These are phyloP conservation scores for Sugiyamaella castrensis DNA, from an alignment of 1,139 yeast genomes.

Conservation along the genomic window DNA sequence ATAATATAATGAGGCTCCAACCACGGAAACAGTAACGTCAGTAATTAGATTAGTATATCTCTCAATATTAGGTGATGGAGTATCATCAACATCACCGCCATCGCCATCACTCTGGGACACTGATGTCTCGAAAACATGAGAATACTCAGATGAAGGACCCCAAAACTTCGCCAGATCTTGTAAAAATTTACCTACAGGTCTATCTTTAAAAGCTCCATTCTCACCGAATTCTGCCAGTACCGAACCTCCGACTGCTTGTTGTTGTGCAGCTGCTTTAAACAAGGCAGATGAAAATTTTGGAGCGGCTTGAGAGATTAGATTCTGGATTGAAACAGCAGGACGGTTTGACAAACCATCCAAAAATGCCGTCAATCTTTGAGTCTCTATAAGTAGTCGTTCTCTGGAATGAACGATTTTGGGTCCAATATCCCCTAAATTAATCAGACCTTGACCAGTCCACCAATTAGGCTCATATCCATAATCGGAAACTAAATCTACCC, in stretches of 20 bases:
- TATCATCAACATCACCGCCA: constrained; percentile 8
- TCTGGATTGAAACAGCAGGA: constrained; percentile 41
- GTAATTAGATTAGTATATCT: constrained; percentile 26
- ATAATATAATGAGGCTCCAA: constrained; percentile 27
- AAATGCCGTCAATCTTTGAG: constrained; percentile 46
- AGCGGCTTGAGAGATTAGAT: constrained; percentile 30
- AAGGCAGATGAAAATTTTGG: constrained; percentile 29
- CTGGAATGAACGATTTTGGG: constrained; percentile 19
- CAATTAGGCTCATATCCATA: constrained; percentile 44
- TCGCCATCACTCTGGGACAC: constrained; percentile 21
- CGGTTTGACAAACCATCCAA: constrained; percentile 42
- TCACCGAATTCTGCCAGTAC: too few species aligned
- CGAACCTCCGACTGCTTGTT: neutral
- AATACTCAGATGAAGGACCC: constrained; percentile 20
- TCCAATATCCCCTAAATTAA: constrained; percentile 18
- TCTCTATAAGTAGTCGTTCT: constrained; percentile 36
- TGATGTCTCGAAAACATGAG: constrained; percentile 22
- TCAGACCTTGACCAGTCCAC: constrained; percentile 43
- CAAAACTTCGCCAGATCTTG: constrained; percentile 18
- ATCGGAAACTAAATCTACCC: constrained; percentile 32
- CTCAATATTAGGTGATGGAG: neutral
- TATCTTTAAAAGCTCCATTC: constrained; percentile 14
- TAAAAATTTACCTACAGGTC: constrained; percentile 26
- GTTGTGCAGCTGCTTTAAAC: constrained; percentile 19
- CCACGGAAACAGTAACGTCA: constrained; percentile 26